Percentiles rank a stretch among this genome's conserved stretches.
phyloP scores from a whole-genome alignment of 768 basidiomycete genomes.

The Gloeopeniophorella convolvens region DNA sequence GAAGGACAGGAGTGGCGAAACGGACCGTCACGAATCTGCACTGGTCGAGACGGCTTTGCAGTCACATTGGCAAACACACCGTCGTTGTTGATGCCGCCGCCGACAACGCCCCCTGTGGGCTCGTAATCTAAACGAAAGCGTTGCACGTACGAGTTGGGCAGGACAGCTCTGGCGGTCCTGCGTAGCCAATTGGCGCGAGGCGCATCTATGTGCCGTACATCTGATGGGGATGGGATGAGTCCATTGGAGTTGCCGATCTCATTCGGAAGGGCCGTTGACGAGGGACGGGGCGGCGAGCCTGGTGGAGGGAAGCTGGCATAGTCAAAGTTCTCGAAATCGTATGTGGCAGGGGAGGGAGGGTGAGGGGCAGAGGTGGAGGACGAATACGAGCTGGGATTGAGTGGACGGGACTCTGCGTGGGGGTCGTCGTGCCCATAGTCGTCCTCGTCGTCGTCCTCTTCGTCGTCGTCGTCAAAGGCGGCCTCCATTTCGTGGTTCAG shows the following conservation, averaged over 20 bases:
- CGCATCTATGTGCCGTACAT: slow-evolving; percentile 27
- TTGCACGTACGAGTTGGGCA: slow-evolving; percentile 46
- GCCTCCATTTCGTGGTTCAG: slow-evolving; percentile 70
- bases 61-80: slow-evolving; percentile 96
- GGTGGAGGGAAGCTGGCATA: slow-evolving; percentile 75
- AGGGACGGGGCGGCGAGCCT: slow-evolving; percentile 67
- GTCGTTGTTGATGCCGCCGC: slow-evolving; percentile 70
- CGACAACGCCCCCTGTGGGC: slow-evolving; percentile 41
- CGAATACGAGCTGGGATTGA: slow-evolving; percentile 34
- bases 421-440: slow-evolving; percentile 62
- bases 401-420: slow-evolving; percentile 43
- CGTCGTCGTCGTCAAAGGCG: slow-evolving; percentile 77
- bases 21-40: slow-evolving; percentile 55
- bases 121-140: slow-evolving; percentile 39
- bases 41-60: slow-evolving; percentile 69
- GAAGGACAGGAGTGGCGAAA: slow-evolving; percentile 10
- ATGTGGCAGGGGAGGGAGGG: slow-evolving; percentile 33
- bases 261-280: slow-evolving; percentile 61
- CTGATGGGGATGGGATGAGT: slow-evolving; percentile 42
- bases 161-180: slow-evolving; percentile 46
- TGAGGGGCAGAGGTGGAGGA: slow-evolving; percentile 23
- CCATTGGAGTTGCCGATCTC: slow-evolving; percentile 73
- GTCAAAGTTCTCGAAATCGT: slow-evolving; percentile 78
- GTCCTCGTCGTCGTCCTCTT: slow-evolving; percentile 54
- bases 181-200: slow-evolving; percentile 44